Conservation (phyloP, 2,329 filamentous ascomycete species). For the Moelleriella libera region DNA sequence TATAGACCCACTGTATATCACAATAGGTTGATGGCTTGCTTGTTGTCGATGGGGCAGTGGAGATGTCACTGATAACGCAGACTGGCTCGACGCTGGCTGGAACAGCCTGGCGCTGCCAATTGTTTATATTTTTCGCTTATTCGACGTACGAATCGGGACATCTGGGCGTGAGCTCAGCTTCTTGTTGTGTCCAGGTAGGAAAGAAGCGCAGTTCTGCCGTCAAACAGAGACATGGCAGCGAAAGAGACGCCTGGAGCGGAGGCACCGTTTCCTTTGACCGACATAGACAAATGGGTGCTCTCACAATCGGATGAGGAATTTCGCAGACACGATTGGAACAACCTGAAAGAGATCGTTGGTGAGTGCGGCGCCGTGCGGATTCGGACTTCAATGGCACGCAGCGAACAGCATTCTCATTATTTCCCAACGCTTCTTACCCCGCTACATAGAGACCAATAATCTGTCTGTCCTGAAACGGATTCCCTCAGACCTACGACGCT, state of each 20-base stretch:
- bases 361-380: conserved; percentile 10
- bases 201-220: background rate
- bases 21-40: too few species aligned
- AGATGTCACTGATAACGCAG: too few species aligned
- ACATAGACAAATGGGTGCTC: conserved; percentile 41
- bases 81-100: too few species aligned
- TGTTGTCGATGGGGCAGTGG: too few species aligned
- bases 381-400: background rate
- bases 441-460: conserved; percentile 32
- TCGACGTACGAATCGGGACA: too few species aligned
- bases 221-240: background rate
- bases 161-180: too few species aligned
- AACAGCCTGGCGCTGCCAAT: too few species aligned
- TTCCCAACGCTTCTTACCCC: too few species aligned
- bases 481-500: conserved; percentile 66
- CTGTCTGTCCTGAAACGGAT: conserved; percentile 65
- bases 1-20: too few species aligned
- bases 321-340: conserved; percentile 56
- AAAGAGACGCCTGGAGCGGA: conserved; percentile 17
- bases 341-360: conserved; percentile 56
- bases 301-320: conserved; percentile 58
- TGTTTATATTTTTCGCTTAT: too few species aligned
- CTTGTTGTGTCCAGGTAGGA: background rate
- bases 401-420: background rate
- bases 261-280: conserved; percentile 44